Conservation (phyloP, 768 basidiomycete genomes). For the Pisolithus marmoratus region DNA sequence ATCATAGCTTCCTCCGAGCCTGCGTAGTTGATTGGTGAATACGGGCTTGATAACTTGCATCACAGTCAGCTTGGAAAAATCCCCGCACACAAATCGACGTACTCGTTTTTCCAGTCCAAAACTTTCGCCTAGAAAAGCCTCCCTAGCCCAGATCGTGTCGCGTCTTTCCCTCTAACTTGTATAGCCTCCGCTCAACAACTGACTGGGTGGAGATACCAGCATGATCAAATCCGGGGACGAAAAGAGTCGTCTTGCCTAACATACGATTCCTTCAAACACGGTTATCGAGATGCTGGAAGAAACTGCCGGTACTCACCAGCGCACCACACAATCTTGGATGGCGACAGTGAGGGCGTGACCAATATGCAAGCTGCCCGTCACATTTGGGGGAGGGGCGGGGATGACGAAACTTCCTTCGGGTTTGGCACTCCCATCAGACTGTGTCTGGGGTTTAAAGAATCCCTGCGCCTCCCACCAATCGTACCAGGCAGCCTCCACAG, state of each 20-base stretch:
- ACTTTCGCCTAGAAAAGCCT: slow-evolving; percentile 86
- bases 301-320: slow-evolving; percentile 56
- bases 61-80: slow-evolving; percentile 1
- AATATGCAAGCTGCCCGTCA: slow-evolving; percentile 92
- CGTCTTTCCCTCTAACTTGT: slow-evolving; percentile 75
- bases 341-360: slow-evolving; percentile 91
- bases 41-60: slow-evolving; percentile 76
- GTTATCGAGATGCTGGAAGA: neutral
- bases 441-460: slow-evolving; percentile 77
- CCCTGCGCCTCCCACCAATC: slow-evolving; percentile 95
- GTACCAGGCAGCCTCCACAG: slow-evolving; percentile 94
- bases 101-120: slow-evolving; percentile 98
- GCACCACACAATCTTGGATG: slow-evolving; percentile 82
- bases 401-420: slow-evolving; percentile 76
- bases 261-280: slow-evolving; percentile 75
- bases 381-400: slow-evolving; percentile 91
- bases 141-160: slow-evolving; percentile 94
- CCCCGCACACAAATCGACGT: slow-evolving; percentile 20
- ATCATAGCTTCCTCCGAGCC: slow-evolving; percentile 91
- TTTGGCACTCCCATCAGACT: slow-evolving; percentile 50
- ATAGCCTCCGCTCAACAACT: slow-evolving; percentile 90
- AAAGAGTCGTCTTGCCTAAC: slow-evolving; percentile 87
- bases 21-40: slow-evolving; percentile 85
- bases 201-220: slow-evolving; percentile 98
- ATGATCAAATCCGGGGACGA: slow-evolving; percentile 94